Base-by-base conservation (phyloP, 2,329 filamentous ascomycete genomes). In the Fusarium nisikadoi region DNA sequence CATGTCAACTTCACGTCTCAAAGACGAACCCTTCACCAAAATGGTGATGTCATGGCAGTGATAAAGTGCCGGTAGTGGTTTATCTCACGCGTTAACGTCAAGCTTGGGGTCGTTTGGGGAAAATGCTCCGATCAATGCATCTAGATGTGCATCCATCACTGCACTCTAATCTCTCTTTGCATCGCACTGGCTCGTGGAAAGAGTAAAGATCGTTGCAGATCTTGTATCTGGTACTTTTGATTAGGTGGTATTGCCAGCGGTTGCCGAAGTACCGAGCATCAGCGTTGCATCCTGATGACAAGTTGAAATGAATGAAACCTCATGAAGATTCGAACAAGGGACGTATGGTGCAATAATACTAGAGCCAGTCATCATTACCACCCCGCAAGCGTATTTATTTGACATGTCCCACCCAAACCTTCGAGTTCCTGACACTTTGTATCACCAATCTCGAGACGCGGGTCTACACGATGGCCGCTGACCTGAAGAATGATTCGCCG, bases 301-400 rank as follows among this genome's bases (percentile, higher is more conserved):
- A 23, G n/a, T 39, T 64, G 45, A 20, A 45, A 43, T 53, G 43
- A 29, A 57, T 68, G 57, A 47, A 50, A 68, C 65, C 27, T 50
- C 23, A 8, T 20, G n/a, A 55, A 39, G n/a, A 43, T 20, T 42
- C 3, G 8, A 31, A 45, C 69, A 69, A 52, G 69, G 70, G 33
- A 59, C 14, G 12, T 27, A 70, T 73, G 70, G 66, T 62, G 70
- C 65, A 53, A 72, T 72, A 47, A 5, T 19, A 25, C 9, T 25
- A 47, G 7, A 8, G 9, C 12, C 10, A 59, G 27, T 33, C 65
- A 62, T 38, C 62, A 72, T 62, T n/a, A 10, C 7, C 3, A 3
- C 12, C 2, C 16, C 19, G 14, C 10, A 14, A 33, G 0, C 13
- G 23, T 61, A 45, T 36, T 41, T 57, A 46, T 9, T 23, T 4